phyloP scores from a whole-genome alignment of 192 early-diverging fungal genomes.

The Coemansia sp. region DNA sequence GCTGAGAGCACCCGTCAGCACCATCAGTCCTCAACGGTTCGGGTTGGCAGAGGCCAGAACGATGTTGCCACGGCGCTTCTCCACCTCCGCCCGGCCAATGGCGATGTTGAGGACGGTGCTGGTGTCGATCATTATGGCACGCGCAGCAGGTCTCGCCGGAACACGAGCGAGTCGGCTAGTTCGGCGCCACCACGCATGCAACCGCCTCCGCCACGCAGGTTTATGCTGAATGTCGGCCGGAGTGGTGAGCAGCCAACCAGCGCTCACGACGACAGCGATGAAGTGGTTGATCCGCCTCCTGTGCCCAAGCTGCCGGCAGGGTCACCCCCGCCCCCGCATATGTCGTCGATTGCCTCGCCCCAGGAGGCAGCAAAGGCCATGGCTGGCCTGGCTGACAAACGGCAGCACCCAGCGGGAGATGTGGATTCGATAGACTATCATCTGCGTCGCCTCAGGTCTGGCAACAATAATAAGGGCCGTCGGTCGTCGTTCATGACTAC shows the following conservation, averaged over 20 bases:
- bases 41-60: conserved; percentile 15
- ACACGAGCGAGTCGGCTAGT: conserved; percentile 12
- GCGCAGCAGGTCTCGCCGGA: conserved; percentile 11
- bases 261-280: conserved; percentile 7
- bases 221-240: conserved; percentile 5
- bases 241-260: background rate
- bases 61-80: conserved; percentile 10
- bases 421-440: conserved; percentile 45
- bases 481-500: conserved; percentile 52
- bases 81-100: conserved; percentile 16
- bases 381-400: background rate
- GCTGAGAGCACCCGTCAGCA: conserved; percentile 2
- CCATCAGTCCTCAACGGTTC: conserved; percentile 16
- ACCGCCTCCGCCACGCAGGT: conserved; percentile 12
- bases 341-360: conserved; percentile 7
- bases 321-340: conserved; percentile 6
- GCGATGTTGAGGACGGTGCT: background rate
- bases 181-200: conserved; percentile 2
- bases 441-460: conserved; percentile 21
- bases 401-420: conserved; percentile 10
- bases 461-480: conserved; percentile 25
- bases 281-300: conserved; percentile 14
- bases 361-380: background rate
- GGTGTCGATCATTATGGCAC: conserved; percentile 1
- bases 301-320: conserved; percentile 37